Evolutionary conservation across 179 eudicot species (phyloP).

Genomic region (Spergularia azorica): DNA sequence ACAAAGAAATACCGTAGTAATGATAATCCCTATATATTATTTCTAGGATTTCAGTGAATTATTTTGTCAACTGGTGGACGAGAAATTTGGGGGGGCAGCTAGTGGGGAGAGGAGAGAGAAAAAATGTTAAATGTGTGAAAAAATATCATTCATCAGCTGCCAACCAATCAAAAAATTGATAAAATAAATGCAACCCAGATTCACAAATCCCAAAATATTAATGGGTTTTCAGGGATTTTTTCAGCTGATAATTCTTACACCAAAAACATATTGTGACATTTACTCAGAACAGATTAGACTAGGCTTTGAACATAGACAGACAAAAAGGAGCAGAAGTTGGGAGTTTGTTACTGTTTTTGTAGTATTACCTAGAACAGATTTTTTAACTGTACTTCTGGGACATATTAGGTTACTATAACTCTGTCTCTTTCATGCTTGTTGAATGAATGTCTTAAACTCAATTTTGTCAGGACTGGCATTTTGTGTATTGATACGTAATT

Average conservation of each 20-base stretch:
- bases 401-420: background rate
- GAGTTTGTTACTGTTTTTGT: background rate
- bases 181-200: slow-evolving; percentile 22
- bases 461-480: no score
- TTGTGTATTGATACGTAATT: no score
- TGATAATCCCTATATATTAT: slow-evolving; percentile 32
- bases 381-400: background rate
- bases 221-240: slow-evolving; percentile 18
- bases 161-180: slow-evolving; percentile 29
- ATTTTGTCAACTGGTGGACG: slow-evolving; percentile 25
- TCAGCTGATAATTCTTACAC: background rate
- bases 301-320: background rate
- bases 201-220: slow-evolving; percentile 29
- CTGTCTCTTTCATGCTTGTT: no score
- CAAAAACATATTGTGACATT: slow-evolving; percentile 17
- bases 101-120: slow-evolving; percentile 5
- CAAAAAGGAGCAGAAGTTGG: background rate
- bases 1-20: background rate
- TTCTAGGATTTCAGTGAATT: slow-evolving; percentile 17
- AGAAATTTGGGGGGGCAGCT: slow-evolving; percentile 17
- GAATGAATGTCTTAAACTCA: no score
- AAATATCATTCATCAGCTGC: slow-evolving; percentile 9
- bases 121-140: background rate
- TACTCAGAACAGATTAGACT: background rate
- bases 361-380: background rate